Percentiles rank a stretch among this genome's conserved stretches.
These are phyloP conservation scores for Mercurialis annua DNA, from an alignment of 345 rosid genomes.

Conservation along the genomic window DNA sequence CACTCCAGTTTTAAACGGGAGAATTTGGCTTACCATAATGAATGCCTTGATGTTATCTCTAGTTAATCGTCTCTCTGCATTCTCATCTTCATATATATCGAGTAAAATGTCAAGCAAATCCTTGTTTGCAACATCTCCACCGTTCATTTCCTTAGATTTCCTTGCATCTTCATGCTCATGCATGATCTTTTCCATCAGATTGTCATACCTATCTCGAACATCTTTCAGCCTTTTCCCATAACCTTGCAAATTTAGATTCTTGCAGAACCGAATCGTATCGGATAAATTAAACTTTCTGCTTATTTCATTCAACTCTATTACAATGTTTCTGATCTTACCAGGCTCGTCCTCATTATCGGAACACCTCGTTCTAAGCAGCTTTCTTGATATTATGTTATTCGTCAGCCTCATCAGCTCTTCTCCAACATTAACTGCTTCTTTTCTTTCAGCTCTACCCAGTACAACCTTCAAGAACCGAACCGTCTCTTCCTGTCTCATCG, in stretches of 20 bases:
- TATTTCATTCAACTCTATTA: conserved; percentile 54
- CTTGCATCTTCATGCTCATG: conserved; percentile 47
- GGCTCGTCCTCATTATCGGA: conserved; percentile 36
- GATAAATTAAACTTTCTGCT: conserved; percentile 54
- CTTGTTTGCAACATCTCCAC: conserved; percentile 19
- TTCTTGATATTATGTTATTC: conserved; percentile 55
- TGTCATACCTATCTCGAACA: conserved; percentile 53
- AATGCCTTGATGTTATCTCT: conserved; percentile 74
- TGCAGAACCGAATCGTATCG: conserved; percentile 68
- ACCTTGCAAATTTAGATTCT: conserved; percentile 61
- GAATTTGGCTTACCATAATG: conserved; percentile 47
- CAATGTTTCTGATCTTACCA: conserved; percentile 47
- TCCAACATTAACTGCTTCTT: conserved; percentile 42
- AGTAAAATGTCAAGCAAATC: conserved; percentile 63
- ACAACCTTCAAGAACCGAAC: conserved; percentile 34
- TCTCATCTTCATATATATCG: conserved; percentile 60
- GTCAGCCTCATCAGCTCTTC: conserved; percentile 55
- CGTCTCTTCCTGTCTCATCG: conserved; percentile 44
- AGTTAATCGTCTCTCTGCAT: conserved; percentile 52
- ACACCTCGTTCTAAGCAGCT: conserved; percentile 50
- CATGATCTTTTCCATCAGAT: conserved; percentile 63
- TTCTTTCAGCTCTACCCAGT: conserved; percentile 36
- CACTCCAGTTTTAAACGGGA: not conserved
- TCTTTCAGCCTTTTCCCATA: conserved; percentile 51
- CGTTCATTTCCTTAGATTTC: conserved; percentile 16